phyloP scores from a whole-genome alignment of 108 stramenopile species.

The Asterionellopsis glacialis region DNA sequence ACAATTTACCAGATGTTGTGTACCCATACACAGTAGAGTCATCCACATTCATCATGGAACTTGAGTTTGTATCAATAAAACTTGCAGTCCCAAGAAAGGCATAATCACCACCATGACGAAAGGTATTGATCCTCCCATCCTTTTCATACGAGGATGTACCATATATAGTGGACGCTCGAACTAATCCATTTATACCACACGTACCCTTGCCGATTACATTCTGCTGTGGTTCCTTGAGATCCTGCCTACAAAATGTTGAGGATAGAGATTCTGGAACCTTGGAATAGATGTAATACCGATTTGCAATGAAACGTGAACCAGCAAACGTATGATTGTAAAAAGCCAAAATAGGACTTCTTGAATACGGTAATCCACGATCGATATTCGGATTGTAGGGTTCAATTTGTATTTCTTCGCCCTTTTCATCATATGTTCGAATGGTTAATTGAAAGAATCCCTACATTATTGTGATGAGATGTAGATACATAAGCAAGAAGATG shows the following conservation, averaged over 20 bases:
- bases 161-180: not conserved
- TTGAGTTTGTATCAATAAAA: no score
- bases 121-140: constrained; percentile 7
- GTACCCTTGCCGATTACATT: constrained; percentile 15
- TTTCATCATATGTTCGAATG: not conserved
- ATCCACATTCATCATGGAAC: not conserved
- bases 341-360: not conserved
- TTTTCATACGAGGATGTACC: constrained; percentile 18
- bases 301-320: not conserved
- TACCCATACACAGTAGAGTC: not conserved
- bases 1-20: no score
- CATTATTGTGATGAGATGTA: not conserved
- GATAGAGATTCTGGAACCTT: not conserved
- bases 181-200: constrained; percentile 14
- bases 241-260: not conserved
- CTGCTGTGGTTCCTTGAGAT: not conserved
- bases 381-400: not conserved
- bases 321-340: not conserved
- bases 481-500: no score
- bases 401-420: not conserved
- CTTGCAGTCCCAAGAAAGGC: not conserved
- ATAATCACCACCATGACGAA: not conserved
- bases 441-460: not conserved
- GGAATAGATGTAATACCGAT: not conserved
- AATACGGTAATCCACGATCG: not conserved